Evolutionary conservation across 2,329 filamentous ascomycete genomes (phyloP).

Genomic region (Fusarium pilosicola): DNA sequence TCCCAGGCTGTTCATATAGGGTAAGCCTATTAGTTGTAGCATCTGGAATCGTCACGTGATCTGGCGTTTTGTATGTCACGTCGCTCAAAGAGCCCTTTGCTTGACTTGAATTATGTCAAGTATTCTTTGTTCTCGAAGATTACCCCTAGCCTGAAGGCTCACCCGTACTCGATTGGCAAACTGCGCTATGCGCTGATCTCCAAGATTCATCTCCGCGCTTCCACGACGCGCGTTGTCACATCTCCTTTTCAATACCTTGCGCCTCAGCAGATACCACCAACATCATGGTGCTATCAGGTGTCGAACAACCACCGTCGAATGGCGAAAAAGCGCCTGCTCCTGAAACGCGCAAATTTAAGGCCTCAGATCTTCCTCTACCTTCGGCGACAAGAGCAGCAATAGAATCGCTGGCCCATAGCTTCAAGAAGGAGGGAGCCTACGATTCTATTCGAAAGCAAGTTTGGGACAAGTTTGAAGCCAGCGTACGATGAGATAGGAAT

Average conservation of each 20-base stretch:
- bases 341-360: slow-evolving; percentile 67
- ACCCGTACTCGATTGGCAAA: neutral
- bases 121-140: neutral
- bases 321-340: slow-evolving; percentile 24
- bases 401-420: slow-evolving; percentile 79
- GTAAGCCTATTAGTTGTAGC: neutral
- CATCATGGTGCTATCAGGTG: slow-evolving; percentile 36
- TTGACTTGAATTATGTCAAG: slow-evolving; percentile 7
- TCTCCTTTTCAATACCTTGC: slow-evolving; percentile 21
- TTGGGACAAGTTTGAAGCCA: slow-evolving; percentile 78
- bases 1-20: neutral
- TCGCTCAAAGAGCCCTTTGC: slow-evolving; percentile 14
- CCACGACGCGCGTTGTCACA: slow-evolving; percentile 3
- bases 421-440: slow-evolving; percentile 88
- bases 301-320: slow-evolving; percentile 37
- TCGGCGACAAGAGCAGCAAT: slow-evolving; percentile 79
- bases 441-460: slow-evolving; percentile 80
- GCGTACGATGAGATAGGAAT: slow-evolving; percentile 58
- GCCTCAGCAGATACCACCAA: neutral
- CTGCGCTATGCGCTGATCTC: slow-evolving; percentile 33
- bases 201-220: slow-evolving; percentile 20
- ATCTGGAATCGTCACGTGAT: slow-evolving; percentile 36
- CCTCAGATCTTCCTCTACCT: slow-evolving; percentile 78
- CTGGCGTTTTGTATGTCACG: slow-evolving; percentile 40
- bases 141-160: neutral